These are phyloP conservation scores for Blumeriella jaapii DNA, from an alignment of 2,329 filamentous ascomycete genomes.

Conservation along the genomic window DNA sequence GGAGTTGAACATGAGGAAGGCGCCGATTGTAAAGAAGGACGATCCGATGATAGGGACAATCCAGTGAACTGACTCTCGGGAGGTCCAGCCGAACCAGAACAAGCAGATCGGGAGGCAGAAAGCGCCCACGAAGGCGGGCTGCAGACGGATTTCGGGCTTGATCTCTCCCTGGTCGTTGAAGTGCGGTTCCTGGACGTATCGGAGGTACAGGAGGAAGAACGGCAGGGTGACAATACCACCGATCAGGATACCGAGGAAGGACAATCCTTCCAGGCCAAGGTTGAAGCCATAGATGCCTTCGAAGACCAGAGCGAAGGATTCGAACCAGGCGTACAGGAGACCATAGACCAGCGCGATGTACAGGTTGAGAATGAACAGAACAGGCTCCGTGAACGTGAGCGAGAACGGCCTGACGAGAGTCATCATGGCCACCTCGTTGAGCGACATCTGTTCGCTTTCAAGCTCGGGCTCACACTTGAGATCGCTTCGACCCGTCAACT, in stretches of 20 bases:
- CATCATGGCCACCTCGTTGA: slow-evolving; percentile 36
- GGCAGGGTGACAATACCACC: slow-evolving; percentile 40
- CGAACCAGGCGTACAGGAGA: slow-evolving; percentile 52
- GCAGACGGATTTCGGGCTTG: slow-evolving; percentile 39
- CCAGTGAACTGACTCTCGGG: slow-evolving; percentile 39
- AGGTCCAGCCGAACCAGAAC: slow-evolving; percentile 45
- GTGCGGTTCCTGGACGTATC: slow-evolving; percentile 35
- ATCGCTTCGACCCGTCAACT: slow-evolving; percentile 38
- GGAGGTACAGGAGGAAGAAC: slow-evolving; percentile 38
- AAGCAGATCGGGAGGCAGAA: slow-evolving; percentile 44
- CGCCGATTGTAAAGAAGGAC: slow-evolving; percentile 31
- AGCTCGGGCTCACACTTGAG: slow-evolving; percentile 54
- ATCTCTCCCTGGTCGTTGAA: slow-evolving; percentile 37
- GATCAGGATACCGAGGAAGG: slow-evolving; percentile 44
- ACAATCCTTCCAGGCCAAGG: slow-evolving; percentile 43
- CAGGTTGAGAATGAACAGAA: slow-evolving; percentile 48
- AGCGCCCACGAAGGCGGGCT: slow-evolving; percentile 40
- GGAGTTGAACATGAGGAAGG: slow-evolving; percentile 36
- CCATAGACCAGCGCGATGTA: slow-evolving; percentile 52
- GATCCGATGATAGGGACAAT: slow-evolving; percentile 43
- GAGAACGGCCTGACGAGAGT: slow-evolving; percentile 47
- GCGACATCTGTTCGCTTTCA: slow-evolving; percentile 40
- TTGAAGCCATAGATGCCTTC: slow-evolving; percentile 46
- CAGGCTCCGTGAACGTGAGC: slow-evolving; percentile 48
- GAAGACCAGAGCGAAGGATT: slow-evolving; percentile 51